These are phyloP conservation scores for Panicum virgatum DNA, from an alignment of 202 grass and related monocot genomes.

Conservation along the genomic window DNA sequence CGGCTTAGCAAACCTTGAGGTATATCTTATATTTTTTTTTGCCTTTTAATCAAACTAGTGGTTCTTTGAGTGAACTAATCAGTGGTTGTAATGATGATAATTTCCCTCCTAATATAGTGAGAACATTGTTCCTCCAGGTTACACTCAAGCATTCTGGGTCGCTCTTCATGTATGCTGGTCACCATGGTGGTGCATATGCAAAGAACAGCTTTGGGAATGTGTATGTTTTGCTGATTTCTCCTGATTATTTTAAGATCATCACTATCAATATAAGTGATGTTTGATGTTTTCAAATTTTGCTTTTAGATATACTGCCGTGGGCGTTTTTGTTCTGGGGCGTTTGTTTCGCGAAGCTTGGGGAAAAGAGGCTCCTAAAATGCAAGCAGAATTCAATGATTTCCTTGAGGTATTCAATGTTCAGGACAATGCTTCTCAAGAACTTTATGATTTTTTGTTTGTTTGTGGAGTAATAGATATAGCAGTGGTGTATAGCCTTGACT, in stretches of 20 bases:
- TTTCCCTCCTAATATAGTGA: slow-evolving; percentile 3
- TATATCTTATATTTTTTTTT: slow-evolving; percentile 40
- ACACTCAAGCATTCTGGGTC: slow-evolving; percentile 95
- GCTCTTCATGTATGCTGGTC: slow-evolving; percentile 96
- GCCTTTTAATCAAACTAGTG: slow-evolving; percentile 3
- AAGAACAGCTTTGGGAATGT: slow-evolving; percentile 98
- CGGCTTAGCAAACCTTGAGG: slow-evolving; percentile 82
- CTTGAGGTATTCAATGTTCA: slow-evolving; percentile 63
- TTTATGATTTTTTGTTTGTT: slow-evolving; percentile 17
- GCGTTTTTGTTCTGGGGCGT: slow-evolving; percentile 45
- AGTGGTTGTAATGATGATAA: neutral
- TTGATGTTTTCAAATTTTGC: slow-evolving; percentile 37
- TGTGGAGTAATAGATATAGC: neutral
- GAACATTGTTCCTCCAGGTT: slow-evolving; percentile 49
- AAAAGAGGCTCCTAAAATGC: slow-evolving; percentile 76
- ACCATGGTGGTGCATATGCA: slow-evolving; percentile 88
- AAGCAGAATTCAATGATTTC: slow-evolving; percentile 89
- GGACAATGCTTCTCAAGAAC: neutral
- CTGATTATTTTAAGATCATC: slow-evolving; percentile 23
- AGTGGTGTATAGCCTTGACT: neutral
- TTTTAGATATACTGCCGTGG: slow-evolving; percentile 84
- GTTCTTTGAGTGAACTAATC: slow-evolving; percentile 4
- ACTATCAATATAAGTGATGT: slow-evolving; percentile 23
- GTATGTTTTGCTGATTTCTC: slow-evolving; percentile 42
- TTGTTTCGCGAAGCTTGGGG: slow-evolving; percentile 93